A percentile compares a stretch with the other conserved stretches of the same genome.
Conservation (phyloP, 225 moss, liverwort and hornwort species). For the Sphagnum tenellum region DNA sequence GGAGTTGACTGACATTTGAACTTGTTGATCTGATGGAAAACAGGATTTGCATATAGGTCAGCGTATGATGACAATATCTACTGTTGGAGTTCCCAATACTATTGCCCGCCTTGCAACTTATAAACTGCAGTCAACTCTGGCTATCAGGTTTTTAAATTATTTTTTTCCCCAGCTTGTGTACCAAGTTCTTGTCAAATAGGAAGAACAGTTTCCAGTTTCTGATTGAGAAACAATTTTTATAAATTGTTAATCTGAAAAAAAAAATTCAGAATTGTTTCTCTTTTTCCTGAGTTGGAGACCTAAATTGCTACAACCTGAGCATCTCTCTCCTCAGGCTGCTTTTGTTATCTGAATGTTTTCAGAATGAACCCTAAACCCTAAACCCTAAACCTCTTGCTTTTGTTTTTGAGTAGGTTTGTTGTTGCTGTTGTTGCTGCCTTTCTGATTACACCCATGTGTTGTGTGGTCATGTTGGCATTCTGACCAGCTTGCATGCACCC, state of each 20-base stretch:
- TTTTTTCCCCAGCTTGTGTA: too few relatives aligned
- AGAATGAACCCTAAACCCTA: too few relatives aligned
- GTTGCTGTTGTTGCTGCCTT: not conserved
- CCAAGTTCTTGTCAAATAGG: too few relatives aligned
- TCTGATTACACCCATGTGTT: not conserved
- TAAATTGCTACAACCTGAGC: too few relatives aligned
- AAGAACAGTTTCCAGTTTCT: too few relatives aligned
- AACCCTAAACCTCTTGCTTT: not conserved
- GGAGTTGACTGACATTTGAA: not conserved
- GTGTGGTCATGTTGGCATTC: not conserved
- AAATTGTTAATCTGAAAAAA: too few relatives aligned
- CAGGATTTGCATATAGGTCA: constrained; percentile 92
- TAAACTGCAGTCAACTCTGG: constrained; percentile 91
- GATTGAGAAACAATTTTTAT: too few relatives aligned
- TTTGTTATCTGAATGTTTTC: too few relatives aligned
- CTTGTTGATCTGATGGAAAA: not conserved
- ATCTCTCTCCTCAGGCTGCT: too few relatives aligned
- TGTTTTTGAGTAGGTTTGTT: not conserved
- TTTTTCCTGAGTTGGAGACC: too few relatives aligned
- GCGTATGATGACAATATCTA: constrained; percentile 99
- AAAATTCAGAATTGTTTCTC: too few relatives aligned
- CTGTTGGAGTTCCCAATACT: constrained; percentile 96
- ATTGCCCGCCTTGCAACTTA: constrained; percentile 74
- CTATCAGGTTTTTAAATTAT: constrained; percentile 57
- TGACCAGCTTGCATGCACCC: constrained; percentile 79